These are phyloP conservation scores for Phialophora verrucosa DNA, from an alignment of 2,329 filamentous ascomycete species.

Conservation along the genomic window DNA sequence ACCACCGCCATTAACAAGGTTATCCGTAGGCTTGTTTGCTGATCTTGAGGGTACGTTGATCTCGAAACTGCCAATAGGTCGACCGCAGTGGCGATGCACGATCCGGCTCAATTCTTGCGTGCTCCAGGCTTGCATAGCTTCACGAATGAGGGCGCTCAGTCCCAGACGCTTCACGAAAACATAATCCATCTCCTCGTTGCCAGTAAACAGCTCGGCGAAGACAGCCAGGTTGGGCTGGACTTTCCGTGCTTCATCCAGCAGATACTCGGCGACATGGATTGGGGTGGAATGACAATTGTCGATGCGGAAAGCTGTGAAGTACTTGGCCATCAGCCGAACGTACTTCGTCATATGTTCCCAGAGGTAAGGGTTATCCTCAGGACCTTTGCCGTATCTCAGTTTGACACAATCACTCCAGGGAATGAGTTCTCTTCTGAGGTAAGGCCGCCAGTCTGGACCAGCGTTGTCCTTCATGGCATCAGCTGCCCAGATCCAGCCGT, in stretches of 20 bases:
- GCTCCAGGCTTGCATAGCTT: conserved; percentile 98
- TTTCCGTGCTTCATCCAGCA: conserved; percentile 88
- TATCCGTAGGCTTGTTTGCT: conserved; percentile 39
- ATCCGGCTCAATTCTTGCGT: conserved; percentile 90
- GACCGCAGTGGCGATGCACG: conserved; percentile 90
- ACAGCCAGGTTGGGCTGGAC: conserved; percentile 88
- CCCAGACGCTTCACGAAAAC: conserved; percentile 93
- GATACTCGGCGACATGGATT: conserved; percentile 89
- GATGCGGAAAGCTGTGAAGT: conserved; percentile 93
- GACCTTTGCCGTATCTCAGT: conserved; percentile 80
- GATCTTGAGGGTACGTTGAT: conserved; percentile 64
- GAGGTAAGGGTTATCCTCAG: conserved; percentile 85
- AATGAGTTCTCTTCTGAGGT: conserved; percentile 93
- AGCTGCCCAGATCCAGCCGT: conserved; percentile 98
- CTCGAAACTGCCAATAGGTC: conserved; percentile 96
- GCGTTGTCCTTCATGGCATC: conserved; percentile 94
- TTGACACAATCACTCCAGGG: conserved; percentile 99
- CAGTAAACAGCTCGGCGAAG: conserved; percentile 93
- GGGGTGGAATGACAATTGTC: conserved; percentile 98
- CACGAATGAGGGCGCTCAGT: conserved; percentile 87
- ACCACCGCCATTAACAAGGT: conserved; percentile 40
- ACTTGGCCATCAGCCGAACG: conserved; percentile 87
- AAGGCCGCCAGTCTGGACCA: conserved; percentile 86
- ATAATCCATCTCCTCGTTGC: conserved; percentile 94
- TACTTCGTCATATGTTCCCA: conserved; percentile 98